Base-by-base conservation (phyloP, 2,329 filamentous ascomycete genomes). In the Scedosporium dehoogii region DNA sequence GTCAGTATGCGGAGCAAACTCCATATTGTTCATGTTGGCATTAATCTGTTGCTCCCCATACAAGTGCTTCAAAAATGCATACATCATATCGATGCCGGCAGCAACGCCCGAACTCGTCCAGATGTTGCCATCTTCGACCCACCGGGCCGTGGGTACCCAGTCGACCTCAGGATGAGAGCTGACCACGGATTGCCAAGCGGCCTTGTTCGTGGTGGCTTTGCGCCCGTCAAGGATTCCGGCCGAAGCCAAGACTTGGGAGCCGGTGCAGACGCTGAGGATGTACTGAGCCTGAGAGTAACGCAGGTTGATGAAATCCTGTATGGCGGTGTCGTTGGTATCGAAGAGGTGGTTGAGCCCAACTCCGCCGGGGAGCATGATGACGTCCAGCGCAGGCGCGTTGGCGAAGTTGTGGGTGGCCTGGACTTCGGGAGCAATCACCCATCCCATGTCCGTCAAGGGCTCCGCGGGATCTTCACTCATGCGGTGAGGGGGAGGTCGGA, bases 221-320 rank as follows among this genome's bases (percentile, higher is more conserved):
- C 73, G 77, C 0, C 81, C 81, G 63, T 87, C 77, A 14, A 89
- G 70, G 0, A 87, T 68, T 0, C 85, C 85, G 0, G 84, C 74
- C 23, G 75, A 72, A 0, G 85, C 85, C 0, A 81, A 74, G 5
- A 86, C 69, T 1, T 78, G 77, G 2, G 80, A 75, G 0, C 86
- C 86, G 0, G 84, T 88, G 68, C 86, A 89, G 0, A 88, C 78
- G 0, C 82, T 85, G n/a, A 88, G 72, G 5, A 86, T 67, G 64
- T 81, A 83, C 58, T 75, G 70, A 6, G 85, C 66, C 6, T 72
- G 72, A 0, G 78, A 74, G 64, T 76, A 81, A 3, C 68, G 66
- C 0, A 69, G 66, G 4, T 66, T 66, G 51, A 85, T 70, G 64
- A 79, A 85, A n/a, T 78, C 71, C 6, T 70, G 60, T 0, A 68